Conservation (phyloP, 2,329 filamentous ascomycete genomes). For the Coniochaeta hoffmannii region DNA sequence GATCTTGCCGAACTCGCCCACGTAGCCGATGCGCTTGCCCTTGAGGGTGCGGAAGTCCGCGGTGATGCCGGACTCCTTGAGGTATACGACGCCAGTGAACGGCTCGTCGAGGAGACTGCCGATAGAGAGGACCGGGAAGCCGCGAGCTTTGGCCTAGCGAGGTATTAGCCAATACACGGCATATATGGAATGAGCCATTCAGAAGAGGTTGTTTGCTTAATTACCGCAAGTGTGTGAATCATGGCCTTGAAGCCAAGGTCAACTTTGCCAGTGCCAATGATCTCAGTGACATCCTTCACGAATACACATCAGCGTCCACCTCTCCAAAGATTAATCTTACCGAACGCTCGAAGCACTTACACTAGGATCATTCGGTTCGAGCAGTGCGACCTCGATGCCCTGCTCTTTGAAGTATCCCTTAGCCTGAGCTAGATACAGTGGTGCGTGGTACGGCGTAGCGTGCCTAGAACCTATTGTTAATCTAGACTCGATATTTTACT, state of each 20-base stretch:
- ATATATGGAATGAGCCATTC: too few relatives aligned
- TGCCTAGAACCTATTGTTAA: conserved; percentile 46
- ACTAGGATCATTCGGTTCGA: conserved; percentile 73
- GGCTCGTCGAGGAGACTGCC: conserved; percentile 72
- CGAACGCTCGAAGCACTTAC: conserved; percentile 30
- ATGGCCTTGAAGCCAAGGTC: conserved; percentile 78
- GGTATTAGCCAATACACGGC: too few relatives aligned
- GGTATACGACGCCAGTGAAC: conserved; percentile 72
- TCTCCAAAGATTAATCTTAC: neutral
- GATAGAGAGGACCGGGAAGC: conserved; percentile 65
- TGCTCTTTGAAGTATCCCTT: conserved; percentile 70
- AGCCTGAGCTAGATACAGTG: conserved; percentile 68
- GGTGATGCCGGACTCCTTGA: conserved; percentile 68
- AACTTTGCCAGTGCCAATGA: conserved; percentile 68
- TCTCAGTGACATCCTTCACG: conserved; percentile 66
- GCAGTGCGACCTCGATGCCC: conserved; percentile 67
- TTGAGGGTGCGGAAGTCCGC: conserved; percentile 67
- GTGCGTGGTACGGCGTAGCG: conserved; percentile 74
- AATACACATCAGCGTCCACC: conserved; percentile 6
- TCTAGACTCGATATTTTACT: neutral
- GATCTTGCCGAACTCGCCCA: conserved; percentile 77
- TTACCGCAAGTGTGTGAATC: conserved; percentile 70
- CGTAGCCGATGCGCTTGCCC: conserved; percentile 72
- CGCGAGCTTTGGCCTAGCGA: conserved; percentile 60
- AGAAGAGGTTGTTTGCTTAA: neutral